Evolutionary conservation across 2,329 filamentous ascomycete genomes (phyloP).

Genomic region (Rhytidhysteron rufulum): DNA sequence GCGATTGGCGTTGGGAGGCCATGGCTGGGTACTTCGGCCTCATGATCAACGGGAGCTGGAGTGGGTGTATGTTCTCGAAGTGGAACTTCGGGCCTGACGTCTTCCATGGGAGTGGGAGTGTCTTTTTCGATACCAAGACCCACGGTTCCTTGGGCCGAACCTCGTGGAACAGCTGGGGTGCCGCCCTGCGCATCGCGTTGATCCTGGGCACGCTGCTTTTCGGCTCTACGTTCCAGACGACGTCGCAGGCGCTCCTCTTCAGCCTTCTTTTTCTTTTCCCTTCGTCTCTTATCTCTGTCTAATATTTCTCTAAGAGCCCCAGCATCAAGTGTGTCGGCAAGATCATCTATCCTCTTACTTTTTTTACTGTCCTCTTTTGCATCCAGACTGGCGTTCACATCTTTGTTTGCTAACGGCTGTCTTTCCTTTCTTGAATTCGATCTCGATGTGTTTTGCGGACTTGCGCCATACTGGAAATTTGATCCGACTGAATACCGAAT

Average conservation of each 20-base stretch:
- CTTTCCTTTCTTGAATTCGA: constrained; percentile 49
- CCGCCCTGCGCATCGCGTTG: constrained; percentile 55
- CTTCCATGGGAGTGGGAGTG: constrained; percentile 53
- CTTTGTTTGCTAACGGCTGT: constrained; percentile 46
- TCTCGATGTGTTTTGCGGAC: constrained; percentile 44
- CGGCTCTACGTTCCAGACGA: constrained; percentile 62
- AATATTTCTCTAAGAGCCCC: constrained; percentile 81
- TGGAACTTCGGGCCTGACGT: constrained; percentile 24
- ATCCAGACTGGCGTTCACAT: constrained; percentile 44
- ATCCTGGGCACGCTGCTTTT: constrained; percentile 57
- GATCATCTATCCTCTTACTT: constrained; percentile 60
- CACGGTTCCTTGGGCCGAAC: constrained; percentile 34
- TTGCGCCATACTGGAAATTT: constrained; percentile 47
- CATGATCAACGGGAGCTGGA: constrained; percentile 12
- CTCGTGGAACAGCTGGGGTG: constrained; percentile 56
- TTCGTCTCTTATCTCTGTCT: constrained; percentile 80
- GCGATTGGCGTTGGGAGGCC: constrained; percentile 34
- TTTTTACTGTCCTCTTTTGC: constrained; percentile 50
- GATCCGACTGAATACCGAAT: constrained; percentile 69
- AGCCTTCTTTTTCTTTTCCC: constrained; percentile 66
- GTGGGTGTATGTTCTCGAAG: not conserved
- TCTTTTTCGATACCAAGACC: constrained; percentile 57
- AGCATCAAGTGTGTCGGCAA: constrained; percentile 83
- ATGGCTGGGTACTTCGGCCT: constrained; percentile 19
- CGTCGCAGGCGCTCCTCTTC: constrained; percentile 66